phyloP scores from a whole-genome alignment of 768 basidiomycete genomes.

The Astraeus odoratus region DNA sequence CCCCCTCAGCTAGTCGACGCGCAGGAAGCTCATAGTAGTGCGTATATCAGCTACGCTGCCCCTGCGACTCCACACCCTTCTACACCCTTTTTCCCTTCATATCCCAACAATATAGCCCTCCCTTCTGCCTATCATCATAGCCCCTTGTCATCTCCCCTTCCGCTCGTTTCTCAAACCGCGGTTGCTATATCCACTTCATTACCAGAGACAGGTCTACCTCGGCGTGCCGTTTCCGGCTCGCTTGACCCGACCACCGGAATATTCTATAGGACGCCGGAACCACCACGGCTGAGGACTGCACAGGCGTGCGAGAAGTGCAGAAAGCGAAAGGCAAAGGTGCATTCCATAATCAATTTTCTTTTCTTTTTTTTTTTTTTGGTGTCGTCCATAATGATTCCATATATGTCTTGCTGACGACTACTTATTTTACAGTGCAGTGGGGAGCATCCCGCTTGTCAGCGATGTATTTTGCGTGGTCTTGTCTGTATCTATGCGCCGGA shows the following conservation, averaged over 20 bases:
- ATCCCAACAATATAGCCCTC: not conserved
- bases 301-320: slow-evolving; percentile 76
- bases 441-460: slow-evolving; percentile 61
- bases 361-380: not conserved
- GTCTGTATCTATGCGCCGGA: slow-evolving; percentile 63
- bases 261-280: slow-evolving; percentile 58
- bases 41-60: not conserved
- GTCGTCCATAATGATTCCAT: not conserved
- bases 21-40: not conserved
- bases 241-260: slow-evolving; percentile 61
- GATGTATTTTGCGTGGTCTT: slow-evolving; percentile 53
- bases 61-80: not conserved
- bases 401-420: not conserved
- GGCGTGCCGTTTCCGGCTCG: slow-evolving; percentile 44
- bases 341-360: slow-evolving; percentile 8
- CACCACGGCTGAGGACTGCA: slow-evolving; percentile 59
- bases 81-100: not conserved
- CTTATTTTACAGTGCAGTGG: slow-evolving; percentile 53
- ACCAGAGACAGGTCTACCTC: slow-evolving; percentile 8
- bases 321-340: slow-evolving; percentile 65
- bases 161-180: slow-evolving; percentile 1
- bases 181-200: slow-evolving; percentile 1
- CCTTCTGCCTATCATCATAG: not conserved
- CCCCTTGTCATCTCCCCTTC: slow-evolving; percentile 1
- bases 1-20: not conserved